Evolutionary conservation across 768 basidiomycete species (phyloP).

Genomic region (Leccinum fibrillosum): DNA sequence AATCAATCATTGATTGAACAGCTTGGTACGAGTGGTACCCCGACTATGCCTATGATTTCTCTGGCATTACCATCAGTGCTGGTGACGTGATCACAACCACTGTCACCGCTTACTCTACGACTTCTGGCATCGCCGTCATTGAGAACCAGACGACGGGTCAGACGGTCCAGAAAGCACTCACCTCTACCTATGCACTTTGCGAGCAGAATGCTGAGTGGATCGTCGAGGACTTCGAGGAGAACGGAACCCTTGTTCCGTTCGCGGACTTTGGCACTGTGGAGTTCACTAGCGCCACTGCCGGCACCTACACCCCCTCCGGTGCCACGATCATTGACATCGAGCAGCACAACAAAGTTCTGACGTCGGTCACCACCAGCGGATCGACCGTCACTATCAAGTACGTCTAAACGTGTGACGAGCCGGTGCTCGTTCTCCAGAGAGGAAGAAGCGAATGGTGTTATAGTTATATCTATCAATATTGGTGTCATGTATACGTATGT

Average conservation of each 20-base stretch:
- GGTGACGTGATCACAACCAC: conserved; percentile 16
- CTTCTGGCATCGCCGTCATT: conserved; percentile 15
- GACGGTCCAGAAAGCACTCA: conserved; percentile 10
- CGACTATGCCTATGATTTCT: conserved; percentile 9
- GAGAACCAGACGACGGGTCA: conserved; percentile 21
- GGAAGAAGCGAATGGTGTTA: background rate
- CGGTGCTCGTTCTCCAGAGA: background rate
- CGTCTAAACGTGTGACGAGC: background rate
- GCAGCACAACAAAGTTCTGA: conserved; percentile 10
- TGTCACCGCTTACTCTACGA: conserved; percentile 18
- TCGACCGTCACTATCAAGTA: conserved; percentile 7
- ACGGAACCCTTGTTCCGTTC: conserved; percentile 9
- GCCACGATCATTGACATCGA: conserved; percentile 13
- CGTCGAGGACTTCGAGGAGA: conserved; percentile 18
- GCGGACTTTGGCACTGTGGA: conserved; percentile 20
- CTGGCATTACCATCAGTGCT: conserved; percentile 10
- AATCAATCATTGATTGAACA: background rate
- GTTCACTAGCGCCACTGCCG: conserved; percentile 12
- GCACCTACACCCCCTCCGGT: conserved; percentile 11
- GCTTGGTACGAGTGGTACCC: conserved; percentile 27
- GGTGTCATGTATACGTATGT: background rate
- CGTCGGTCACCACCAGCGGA: conserved; percentile 8
- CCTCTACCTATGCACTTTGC: conserved; percentile 12
- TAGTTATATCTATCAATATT: background rate
- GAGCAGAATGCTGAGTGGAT: conserved; percentile 22